Conservation (phyloP, 441 rosid species). For the Populus hybrid region DNA sequence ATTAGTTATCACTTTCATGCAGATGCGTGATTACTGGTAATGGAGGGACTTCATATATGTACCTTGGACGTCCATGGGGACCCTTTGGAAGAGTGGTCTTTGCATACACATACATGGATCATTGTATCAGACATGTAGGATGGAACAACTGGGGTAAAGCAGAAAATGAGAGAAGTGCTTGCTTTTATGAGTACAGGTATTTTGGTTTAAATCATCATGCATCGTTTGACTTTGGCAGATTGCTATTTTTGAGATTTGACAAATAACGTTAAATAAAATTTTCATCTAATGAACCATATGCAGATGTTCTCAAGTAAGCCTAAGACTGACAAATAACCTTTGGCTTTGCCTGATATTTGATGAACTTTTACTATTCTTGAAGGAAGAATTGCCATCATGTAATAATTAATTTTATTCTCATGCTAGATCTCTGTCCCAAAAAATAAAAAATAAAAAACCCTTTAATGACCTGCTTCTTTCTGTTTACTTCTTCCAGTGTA, state of each 20-base stretch:
- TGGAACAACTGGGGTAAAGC: slow-evolving; percentile 96
- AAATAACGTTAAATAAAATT: not conserved
- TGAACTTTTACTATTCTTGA: not conserved
- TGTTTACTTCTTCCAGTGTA: not conserved
- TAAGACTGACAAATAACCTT: not conserved
- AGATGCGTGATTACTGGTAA: slow-evolving; percentile 96
- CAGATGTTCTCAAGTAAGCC: not conserved
- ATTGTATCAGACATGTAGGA: slow-evolving; percentile 63
- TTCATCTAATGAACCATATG: not conserved
- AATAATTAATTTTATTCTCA: not conserved
- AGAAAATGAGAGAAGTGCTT: slow-evolving; percentile 97
- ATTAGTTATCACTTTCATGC: slow-evolving; percentile 22
- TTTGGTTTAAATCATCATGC: slow-evolving; percentile 5
- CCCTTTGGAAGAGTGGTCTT: slow-evolving; percentile 94
- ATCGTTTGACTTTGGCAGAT: not conserved
- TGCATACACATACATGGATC: slow-evolving; percentile 83
- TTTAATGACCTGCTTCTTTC: not conserved
- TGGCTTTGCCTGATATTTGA: not conserved
- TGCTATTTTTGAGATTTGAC: not conserved
- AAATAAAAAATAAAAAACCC: not conserved
- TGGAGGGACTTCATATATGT: slow-evolving; percentile 58
- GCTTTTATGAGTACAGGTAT: slow-evolving; percentile 96
- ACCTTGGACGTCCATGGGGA: slow-evolving; percentile 99
- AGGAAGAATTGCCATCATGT: not conserved
- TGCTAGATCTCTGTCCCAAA: not conserved